These are phyloP conservation scores for Mrakia blollopis DNA, from an alignment of 768 basidiomycete species.

Conservation along the genomic window DNA sequence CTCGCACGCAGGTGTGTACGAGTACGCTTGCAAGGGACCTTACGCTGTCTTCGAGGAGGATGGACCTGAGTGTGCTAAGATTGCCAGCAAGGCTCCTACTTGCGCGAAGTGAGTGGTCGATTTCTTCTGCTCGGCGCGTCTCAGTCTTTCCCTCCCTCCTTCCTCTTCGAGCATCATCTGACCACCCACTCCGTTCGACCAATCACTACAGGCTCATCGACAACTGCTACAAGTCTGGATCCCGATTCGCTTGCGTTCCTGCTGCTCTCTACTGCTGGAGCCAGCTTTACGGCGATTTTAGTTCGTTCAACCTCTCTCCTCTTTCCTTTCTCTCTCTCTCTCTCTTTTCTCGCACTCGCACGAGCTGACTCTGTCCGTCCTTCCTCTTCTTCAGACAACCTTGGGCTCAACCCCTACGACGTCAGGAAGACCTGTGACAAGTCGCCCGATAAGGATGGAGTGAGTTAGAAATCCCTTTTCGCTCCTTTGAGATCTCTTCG, in stretches of 20 bases:
- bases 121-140: background rate
- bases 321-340: background rate
- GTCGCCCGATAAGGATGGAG: constrained; percentile 54
- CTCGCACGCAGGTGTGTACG: constrained; percentile 56
- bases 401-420: constrained; percentile 85
- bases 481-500: too few species aligned
- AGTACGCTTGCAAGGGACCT: constrained; percentile 63
- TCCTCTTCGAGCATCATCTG: background rate
- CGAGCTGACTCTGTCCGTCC: background rate
- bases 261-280: constrained; percentile 74
- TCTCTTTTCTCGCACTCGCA: background rate
- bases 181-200: background rate
- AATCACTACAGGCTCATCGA: constrained; percentile 55
- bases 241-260: constrained; percentile 48
- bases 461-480: too few species aligned
- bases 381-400: constrained; percentile 46
- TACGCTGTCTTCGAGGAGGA: constrained; percentile 61
- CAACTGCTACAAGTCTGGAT: constrained; percentile 51
- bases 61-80: constrained; percentile 60
- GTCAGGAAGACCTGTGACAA: constrained; percentile 57
- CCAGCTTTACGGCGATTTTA: constrained; percentile 65
- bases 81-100: constrained; percentile 62
- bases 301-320: constrained; percentile 39
- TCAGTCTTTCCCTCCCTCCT: background rate
- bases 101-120: constrained; percentile 54